Conservation (phyloP, 148 eudicot genomes). For the Selenicereus undatus region DNA sequence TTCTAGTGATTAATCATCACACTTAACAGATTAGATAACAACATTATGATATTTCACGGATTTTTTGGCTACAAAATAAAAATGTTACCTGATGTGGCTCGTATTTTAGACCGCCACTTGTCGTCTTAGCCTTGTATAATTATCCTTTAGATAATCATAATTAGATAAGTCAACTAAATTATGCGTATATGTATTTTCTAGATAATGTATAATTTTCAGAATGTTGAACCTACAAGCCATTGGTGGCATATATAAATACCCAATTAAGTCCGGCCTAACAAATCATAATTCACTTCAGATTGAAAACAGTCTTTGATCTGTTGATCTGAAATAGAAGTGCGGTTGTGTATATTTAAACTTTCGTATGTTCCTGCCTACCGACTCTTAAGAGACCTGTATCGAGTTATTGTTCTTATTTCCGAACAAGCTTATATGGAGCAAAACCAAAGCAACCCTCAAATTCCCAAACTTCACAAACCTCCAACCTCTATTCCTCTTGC, state of each 20-base stretch:
- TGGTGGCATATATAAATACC: not conserved
- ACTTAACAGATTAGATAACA: no score
- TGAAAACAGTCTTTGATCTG: no score
- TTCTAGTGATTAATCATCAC: no score
- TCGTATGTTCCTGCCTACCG: no score
- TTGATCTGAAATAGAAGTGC: no score
- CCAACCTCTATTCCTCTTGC: not conserved
- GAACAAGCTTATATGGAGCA: conserved; percentile 18
- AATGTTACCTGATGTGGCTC: conserved; percentile 12
- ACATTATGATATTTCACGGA: not conserved
- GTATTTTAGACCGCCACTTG: conserved; percentile 10
- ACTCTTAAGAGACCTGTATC: no score
- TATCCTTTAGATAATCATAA: not conserved
- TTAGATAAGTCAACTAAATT: conserved; percentile 8
- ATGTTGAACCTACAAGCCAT: not conserved
- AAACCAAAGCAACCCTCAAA: not conserved
- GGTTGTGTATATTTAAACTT: no score
- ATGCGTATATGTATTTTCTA: conserved; percentile 5
- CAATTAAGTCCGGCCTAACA: not conserved
- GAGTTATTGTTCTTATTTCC: no score
- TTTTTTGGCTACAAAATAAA: conserved; percentile 2
- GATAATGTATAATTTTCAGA: not conserved
- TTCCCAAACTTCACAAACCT: conserved; percentile 1
- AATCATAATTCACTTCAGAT: not conserved
- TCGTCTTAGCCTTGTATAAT: not conserved